Percentiles rank a stretch among this genome's conserved stretches.
Conservation (phyloP, 1,139 yeast species). For the Magnusiomyces clavatus region DNA sequence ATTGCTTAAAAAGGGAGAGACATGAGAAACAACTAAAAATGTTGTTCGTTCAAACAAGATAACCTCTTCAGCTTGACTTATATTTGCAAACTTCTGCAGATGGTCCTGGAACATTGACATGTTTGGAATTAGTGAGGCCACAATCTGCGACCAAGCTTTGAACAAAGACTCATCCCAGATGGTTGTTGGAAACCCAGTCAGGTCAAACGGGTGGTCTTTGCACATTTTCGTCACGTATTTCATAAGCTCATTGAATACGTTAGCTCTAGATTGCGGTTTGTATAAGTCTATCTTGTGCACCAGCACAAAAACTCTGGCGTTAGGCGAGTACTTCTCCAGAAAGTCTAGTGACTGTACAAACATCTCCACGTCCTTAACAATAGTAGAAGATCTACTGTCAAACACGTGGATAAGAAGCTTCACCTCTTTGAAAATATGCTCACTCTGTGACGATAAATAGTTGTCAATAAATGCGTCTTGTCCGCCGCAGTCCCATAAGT, state of each 20-base stretch:
- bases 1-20: constrained; percentile 19
- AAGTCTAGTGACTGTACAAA: constrained; percentile 79
- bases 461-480: constrained; percentile 97
- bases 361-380: constrained; percentile 86
- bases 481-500: constrained; percentile 94
- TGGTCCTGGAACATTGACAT: constrained; percentile 75
- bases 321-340: constrained; percentile 77
- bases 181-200: constrained; percentile 90
- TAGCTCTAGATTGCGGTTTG: constrained; percentile 77
- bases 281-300: constrained; percentile 96
- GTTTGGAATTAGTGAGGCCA: constrained; percentile 89
- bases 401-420: constrained; percentile 96
- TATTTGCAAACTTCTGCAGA: constrained; percentile 62
- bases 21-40: constrained; percentile 75
- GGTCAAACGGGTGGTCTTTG: constrained; percentile 64
- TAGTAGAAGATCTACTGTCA: constrained; percentile 90
- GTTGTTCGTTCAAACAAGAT: constrained; percentile 91
- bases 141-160: constrained; percentile 96
- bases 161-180: constrained; percentile 97
- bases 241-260: constrained; percentile 78
- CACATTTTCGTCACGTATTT: constrained; percentile 71
- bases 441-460: constrained; percentile 78
- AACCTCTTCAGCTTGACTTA: constrained; percentile 82
- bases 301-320: constrained; percentile 84
- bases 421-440: constrained; percentile 89